Evolutionary conservation across 208 protist species (phyloP).

Genomic region (Leishmania martiniquensis): DNA sequence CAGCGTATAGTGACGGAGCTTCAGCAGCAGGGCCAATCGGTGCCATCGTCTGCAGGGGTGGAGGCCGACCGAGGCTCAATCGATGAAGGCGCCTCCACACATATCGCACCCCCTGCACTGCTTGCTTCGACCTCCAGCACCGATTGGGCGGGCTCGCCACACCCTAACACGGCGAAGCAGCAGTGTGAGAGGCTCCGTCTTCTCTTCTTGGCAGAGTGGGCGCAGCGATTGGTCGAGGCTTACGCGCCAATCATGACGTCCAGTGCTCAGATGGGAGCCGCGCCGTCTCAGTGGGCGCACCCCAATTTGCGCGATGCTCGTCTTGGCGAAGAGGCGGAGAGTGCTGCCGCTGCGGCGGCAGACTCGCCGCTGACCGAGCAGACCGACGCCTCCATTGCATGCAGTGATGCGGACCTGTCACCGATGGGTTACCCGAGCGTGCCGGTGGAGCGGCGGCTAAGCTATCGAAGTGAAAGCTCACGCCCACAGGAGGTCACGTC

Average conservation of each 20-base stretch:
- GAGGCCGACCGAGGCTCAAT: not conserved
- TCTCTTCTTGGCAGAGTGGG: not conserved
- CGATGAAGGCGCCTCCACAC: not conserved
- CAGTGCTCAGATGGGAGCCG: not conserved
- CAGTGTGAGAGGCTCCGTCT: constrained; percentile 1
- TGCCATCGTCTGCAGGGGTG: not conserved
- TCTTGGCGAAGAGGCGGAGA: not conserved
- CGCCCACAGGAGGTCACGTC: not conserved
- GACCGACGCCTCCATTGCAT: not conserved
- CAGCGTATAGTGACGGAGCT: not conserved
- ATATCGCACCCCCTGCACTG: not conserved
- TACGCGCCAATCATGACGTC: not conserved
- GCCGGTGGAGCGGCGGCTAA: constrained; percentile 18
- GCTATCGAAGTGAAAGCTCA: not conserved
- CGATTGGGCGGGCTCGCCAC: not conserved
- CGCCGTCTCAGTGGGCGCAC: not conserved
- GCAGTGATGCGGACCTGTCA: not conserved
- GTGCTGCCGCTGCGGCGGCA: not conserved
- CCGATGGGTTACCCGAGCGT: not conserved
- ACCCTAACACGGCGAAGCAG: not conserved
- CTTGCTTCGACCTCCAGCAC: not conserved
- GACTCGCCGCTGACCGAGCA: not conserved
- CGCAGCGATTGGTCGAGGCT: not conserved
- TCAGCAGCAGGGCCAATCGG: not conserved
- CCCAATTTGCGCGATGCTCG: not conserved